phyloP scores from a whole-genome alignment of 2,329 filamentous ascomycete genomes.

The Monosporascus sp. region DNA sequence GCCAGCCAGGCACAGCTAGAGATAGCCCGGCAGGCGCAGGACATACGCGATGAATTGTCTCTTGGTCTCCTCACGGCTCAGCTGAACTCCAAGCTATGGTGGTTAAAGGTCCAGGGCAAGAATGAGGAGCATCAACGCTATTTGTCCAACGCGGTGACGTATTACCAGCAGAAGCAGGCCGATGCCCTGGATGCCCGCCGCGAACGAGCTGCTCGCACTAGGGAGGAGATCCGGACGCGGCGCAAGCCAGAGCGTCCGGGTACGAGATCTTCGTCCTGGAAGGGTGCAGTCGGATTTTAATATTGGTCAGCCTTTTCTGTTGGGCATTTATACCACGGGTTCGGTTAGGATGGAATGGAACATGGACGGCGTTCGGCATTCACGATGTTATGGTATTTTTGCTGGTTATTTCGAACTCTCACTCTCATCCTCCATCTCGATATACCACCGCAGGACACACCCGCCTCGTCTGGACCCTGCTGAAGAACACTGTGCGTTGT shows the following conservation, averaged over 20 bases:
- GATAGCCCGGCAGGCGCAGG: conserved; percentile 27
- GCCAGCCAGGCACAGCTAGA: conserved; percentile 27
- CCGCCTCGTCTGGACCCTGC: not conserved
- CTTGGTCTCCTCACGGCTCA: conserved; percentile 48
- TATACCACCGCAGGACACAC: not conserved
- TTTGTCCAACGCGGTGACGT: conserved; percentile 40
- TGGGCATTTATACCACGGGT: conserved; percentile 21
- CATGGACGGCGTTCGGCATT: conserved; percentile 24
- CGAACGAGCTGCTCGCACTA: conserved; percentile 21
- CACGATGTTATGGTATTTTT: conserved; percentile 18
- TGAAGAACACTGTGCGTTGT: not conserved
- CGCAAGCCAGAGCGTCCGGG: conserved; percentile 20
- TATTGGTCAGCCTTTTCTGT: conserved; percentile 7
- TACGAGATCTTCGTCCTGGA: conserved; percentile 20
- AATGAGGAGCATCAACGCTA: conserved; percentile 42
- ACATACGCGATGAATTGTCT: conserved; percentile 36
- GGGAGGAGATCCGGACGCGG: conserved; percentile 22
- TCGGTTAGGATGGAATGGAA: conserved; percentile 18
- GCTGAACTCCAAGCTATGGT: conserved; percentile 51
- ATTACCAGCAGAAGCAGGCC: conserved; percentile 33
- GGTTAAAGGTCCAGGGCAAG: conserved; percentile 50
- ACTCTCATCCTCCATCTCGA: not conserved
- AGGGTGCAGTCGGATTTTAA: conserved; percentile 11
- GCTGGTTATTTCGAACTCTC: conserved; percentile 10
- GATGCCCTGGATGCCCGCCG: conserved; percentile 26